Conservation (phyloP, 306 rosid genomes). For the Acmispon strigosus region DNA sequence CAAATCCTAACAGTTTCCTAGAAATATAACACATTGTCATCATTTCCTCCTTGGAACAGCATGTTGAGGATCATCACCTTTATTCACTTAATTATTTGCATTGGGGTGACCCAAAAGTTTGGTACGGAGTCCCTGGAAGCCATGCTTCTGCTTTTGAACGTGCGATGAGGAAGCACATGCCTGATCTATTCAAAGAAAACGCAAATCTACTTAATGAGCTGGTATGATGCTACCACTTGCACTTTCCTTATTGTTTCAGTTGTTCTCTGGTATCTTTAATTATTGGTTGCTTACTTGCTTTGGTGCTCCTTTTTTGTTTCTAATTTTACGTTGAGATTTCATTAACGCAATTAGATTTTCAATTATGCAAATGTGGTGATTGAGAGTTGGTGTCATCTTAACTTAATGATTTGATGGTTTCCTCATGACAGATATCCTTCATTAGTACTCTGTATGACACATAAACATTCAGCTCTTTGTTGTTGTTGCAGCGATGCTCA, state of each 20-base stretch:
- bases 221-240: conserved; percentile 36
- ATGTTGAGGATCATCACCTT: conserved; percentile 97
- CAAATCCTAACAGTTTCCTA: conserved; percentile 1
- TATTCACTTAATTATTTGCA: conserved; percentile 90
- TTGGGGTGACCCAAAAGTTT: conserved; percentile 89
- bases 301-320: conserved; percentile 3
- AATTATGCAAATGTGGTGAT: not conserved
- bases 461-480: not conserved
- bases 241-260: conserved; percentile 19
- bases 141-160: conserved; percentile 65
- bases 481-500: not conserved
- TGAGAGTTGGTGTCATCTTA: not conserved
- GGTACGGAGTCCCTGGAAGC: conserved; percentile 94
- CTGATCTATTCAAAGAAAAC: conserved; percentile 83
- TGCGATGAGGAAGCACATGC: conserved; percentile 79
- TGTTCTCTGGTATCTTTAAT: not conserved
- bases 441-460: not conserved
- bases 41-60: conserved; percentile 51
- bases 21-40: conserved; percentile 17
- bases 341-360: not conserved
- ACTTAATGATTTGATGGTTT: not conserved
- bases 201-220: conserved; percentile 92
- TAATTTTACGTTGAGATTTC: not conserved
- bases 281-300: not conserved
- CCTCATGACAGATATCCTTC: not conserved